Evolutionary conservation across 768 basidiomycete species (phyloP).

Genomic region (Podaxis sp.): DNA sequence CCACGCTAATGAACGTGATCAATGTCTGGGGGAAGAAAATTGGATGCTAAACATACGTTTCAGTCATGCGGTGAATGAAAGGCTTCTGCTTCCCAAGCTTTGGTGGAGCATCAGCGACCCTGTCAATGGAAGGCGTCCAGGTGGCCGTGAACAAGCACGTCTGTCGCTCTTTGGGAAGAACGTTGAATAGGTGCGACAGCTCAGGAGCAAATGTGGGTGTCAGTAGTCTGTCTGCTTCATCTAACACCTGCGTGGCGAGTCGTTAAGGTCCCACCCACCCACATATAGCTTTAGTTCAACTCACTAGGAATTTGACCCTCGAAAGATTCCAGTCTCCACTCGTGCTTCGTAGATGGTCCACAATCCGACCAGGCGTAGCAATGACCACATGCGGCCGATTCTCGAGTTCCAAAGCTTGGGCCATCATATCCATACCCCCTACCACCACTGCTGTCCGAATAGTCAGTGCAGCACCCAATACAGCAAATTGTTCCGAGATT

Average conservation of each 20-base stretch:
- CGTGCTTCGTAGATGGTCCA: slow-evolving; percentile 81
- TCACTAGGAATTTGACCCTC: slow-evolving; percentile 79
- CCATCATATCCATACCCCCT: slow-evolving; percentile 98
- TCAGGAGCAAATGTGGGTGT: slow-evolving; percentile 88
- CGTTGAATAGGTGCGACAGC: slow-evolving; percentile 68
- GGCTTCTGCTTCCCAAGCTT: slow-evolving; percentile 80
- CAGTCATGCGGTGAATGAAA: slow-evolving; percentile 77
- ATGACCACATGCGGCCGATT: slow-evolving; percentile 90
- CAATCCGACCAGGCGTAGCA: slow-evolving; percentile 93
- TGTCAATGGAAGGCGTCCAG: slow-evolving; percentile 80
- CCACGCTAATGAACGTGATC: slow-evolving; percentile 46
- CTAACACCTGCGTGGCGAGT: slow-evolving; percentile 61
- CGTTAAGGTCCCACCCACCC: neutral
- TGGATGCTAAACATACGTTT: slow-evolving; percentile 39
- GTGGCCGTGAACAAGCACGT: slow-evolving; percentile 98
- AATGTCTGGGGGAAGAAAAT: neutral
- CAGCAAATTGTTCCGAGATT: slow-evolving; percentile 93
- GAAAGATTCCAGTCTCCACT: slow-evolving; percentile 81
- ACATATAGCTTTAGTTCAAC: slow-evolving; percentile 16
- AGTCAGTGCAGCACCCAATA: slow-evolving; percentile 79
- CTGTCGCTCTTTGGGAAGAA: slow-evolving; percentile 83
- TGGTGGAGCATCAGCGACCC: slow-evolving; percentile 66
- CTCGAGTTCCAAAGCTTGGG: slow-evolving; percentile 82
- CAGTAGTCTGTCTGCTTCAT: slow-evolving; percentile 93
- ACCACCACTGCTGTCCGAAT: slow-evolving; percentile 86